phyloP scores from a whole-genome alignment of 1,284 basidiomycete species.

The Bjerkandera adusta region DNA sequence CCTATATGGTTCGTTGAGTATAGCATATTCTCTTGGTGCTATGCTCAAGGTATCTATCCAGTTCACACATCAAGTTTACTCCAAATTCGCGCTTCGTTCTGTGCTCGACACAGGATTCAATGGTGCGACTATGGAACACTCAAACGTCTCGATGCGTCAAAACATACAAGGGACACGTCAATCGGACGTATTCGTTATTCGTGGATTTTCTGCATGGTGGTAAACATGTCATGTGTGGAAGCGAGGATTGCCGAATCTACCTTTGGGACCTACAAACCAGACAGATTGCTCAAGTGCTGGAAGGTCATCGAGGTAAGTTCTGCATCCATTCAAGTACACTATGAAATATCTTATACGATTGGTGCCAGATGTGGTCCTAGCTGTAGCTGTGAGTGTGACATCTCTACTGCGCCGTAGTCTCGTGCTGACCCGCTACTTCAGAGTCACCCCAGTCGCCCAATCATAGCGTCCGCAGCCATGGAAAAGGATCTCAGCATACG shows the following conservation, averaged over 20 bases:
- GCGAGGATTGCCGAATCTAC: slow-evolving; percentile 86
- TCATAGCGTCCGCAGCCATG: slow-evolving; percentile 81
- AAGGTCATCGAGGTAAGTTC: slow-evolving; percentile 74
- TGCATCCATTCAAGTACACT: not conserved
- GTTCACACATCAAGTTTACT: slow-evolving; percentile 86
- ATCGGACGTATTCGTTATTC: slow-evolving; percentile 75
- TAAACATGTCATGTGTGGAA: slow-evolving; percentile 82
- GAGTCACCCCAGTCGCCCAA: slow-evolving; percentile 69
- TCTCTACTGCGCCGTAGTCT: not conserved
- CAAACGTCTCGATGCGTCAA: slow-evolving; percentile 92
- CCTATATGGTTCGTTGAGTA: slow-evolving; percentile 74
- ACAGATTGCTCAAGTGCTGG: slow-evolving; percentile 69
- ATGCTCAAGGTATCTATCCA: slow-evolving; percentile 28
- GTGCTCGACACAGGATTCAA: slow-evolving; percentile 89
- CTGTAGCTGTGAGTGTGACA: slow-evolving; percentile 58
- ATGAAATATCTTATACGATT: not conserved
- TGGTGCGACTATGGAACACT: slow-evolving; percentile 92
- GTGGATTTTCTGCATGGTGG: slow-evolving; percentile 56
- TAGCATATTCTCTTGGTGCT: slow-evolving; percentile 10
- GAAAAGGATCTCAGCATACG: slow-evolving; percentile 83
- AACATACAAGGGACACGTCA: slow-evolving; percentile 84
- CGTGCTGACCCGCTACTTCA: slow-evolving; percentile 27
- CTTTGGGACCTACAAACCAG: slow-evolving; percentile 92
- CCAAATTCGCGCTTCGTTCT: slow-evolving; percentile 90
- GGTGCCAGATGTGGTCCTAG: slow-evolving; percentile 71